Percentiles rank a stretch among this genome's conserved stretches.
Evolutionary conservation across 2,329 filamentous ascomycete genomes (phyloP).

Genomic region (Calonectria montana): DNA sequence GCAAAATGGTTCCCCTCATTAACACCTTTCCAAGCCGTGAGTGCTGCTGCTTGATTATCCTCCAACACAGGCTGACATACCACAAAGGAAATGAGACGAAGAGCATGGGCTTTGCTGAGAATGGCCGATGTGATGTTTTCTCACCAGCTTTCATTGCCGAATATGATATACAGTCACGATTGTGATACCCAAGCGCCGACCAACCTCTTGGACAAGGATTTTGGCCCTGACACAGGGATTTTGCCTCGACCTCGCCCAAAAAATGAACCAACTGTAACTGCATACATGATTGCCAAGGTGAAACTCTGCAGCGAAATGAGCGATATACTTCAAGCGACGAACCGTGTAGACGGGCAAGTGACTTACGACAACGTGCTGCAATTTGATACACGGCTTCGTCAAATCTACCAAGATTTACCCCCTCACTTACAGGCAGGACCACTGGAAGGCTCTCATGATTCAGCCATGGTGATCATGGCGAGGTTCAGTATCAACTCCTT

Average conservation of each 20-base stretch:
- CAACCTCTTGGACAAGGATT: conserved; percentile 86
- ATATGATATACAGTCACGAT: conserved; percentile 79
- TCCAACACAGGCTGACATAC: no score
- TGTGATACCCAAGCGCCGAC: conserved; percentile 80
- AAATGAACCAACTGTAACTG: conserved; percentile 79
- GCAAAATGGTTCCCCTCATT: conserved; percentile 79
- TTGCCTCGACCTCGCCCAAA: conserved; percentile 75
- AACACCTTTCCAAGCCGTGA: conserved; percentile 76
- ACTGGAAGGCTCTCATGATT: conserved; percentile 80
- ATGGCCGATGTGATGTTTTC: conserved; percentile 83
- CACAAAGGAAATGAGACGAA: conserved; percentile 74
- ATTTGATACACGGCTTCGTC: conserved; percentile 70
- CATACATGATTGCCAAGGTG: conserved; percentile 82
- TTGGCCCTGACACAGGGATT: conserved; percentile 74
- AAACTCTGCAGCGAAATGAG: conserved; percentile 76
- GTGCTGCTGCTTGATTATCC: conserved; percentile 33
- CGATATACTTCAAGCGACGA: conserved; percentile 75
- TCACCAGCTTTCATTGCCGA: conserved; percentile 74
- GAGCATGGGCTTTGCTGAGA: conserved; percentile 77
- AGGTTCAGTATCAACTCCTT: conserved; percentile 86
- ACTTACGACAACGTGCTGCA: conserved; percentile 74
- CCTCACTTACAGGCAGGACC: conserved; percentile 82
- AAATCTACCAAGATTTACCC: conserved; percentile 75
- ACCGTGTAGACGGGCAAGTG: conserved; percentile 64
- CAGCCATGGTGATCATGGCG: conserved; percentile 88